Conservation (phyloP, 176 grass and related monocot species). For the Puccinellia tenuiflora region DNA sequence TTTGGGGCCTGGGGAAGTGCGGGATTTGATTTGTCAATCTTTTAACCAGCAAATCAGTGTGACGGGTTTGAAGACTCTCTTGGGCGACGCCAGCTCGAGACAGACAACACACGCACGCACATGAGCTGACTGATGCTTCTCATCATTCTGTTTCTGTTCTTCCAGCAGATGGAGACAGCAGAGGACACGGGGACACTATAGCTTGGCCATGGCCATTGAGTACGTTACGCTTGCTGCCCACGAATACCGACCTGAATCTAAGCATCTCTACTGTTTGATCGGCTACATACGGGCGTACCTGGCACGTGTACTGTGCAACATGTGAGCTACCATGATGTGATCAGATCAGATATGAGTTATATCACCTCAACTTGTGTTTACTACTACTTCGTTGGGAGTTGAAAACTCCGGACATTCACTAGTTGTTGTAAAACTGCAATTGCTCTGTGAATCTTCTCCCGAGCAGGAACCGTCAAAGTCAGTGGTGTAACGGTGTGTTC, state of each 20-base stretch:
- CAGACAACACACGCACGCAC: slow-evolving; percentile 52
- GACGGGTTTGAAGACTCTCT: slow-evolving; percentile 12
- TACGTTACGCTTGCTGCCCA: not conserved
- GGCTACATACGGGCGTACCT: not conserved
- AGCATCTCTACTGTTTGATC: slow-evolving; percentile 12
- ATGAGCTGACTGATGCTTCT: slow-evolving; percentile 40
- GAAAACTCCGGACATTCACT: not conserved
- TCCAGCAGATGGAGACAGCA: not conserved
- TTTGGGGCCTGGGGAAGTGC: slow-evolving; percentile 5
- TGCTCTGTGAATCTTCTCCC: too few species aligned
- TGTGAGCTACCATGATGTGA: not conserved
- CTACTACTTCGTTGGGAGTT: not conserved
- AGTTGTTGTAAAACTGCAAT: not conserved
- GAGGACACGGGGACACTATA: not conserved
- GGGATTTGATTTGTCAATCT: slow-evolving; percentile 54
- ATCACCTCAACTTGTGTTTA: too few species aligned
- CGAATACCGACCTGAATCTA: not conserved
- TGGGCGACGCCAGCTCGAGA: slow-evolving; percentile 13
- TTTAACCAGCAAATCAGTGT: slow-evolving; percentile 36
- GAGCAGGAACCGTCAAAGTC: too few species aligned
- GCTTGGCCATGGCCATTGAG: slow-evolving; percentile 15
- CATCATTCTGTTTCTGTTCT: slow-evolving; percentile 38
- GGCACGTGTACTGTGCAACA: not conserved
- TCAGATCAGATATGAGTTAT: not conserved
- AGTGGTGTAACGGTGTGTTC: too few species aligned